Conservation (phyloP, 2,329 filamentous ascomycete species). For the Chrysosphaeria jannelii region DNA sequence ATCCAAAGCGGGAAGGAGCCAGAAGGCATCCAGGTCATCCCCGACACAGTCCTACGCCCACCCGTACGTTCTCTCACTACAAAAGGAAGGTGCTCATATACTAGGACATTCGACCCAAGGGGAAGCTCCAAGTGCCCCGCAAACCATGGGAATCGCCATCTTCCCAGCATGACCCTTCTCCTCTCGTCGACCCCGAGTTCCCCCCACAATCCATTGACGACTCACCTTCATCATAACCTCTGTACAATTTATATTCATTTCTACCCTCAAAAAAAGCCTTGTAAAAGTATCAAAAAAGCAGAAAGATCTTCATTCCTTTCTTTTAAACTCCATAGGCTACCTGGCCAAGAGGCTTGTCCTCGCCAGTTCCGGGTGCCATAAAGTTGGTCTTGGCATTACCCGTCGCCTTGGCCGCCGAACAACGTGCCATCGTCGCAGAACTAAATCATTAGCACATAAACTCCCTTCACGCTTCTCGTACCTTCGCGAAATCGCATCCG, state of each 20-base stretch:
- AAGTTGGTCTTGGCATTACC: slow-evolving; percentile 53
- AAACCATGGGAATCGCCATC: slow-evolving; percentile 84
- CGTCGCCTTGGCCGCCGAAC: slow-evolving; percentile 70
- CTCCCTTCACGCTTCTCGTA: no score
- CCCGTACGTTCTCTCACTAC: slow-evolving; percentile 18
- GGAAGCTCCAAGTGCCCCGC: slow-evolving; percentile 15
- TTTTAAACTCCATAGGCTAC: slow-evolving; percentile 26
- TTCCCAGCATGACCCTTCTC: no score
- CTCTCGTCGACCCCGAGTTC: slow-evolving; percentile 9
- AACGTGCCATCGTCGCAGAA: slow-evolving; percentile 94
- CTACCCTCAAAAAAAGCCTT: no score
- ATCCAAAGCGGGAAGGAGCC: slow-evolving; percentile 59
- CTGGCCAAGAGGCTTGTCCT: slow-evolving; percentile 29
- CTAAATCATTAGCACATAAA: no score
- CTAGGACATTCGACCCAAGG: slow-evolving; percentile 17
- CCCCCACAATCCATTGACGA: slow-evolving; percentile 7
- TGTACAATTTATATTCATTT: slow-evolving; percentile 1
- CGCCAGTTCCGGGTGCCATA: slow-evolving; percentile 40
- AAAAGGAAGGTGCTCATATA: not conserved
- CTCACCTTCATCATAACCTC: slow-evolving; percentile 3
- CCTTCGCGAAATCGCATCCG: slow-evolving; percentile 89
- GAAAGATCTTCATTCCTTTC: not conserved
- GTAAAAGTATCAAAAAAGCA: no score
- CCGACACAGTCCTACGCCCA: slow-evolving; percentile 43
- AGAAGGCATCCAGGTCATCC: slow-evolving; percentile 66